These are phyloP conservation scores for Rhodamnia argentea DNA, from an alignment of 345 rosid species.

Conservation along the genomic window DNA sequence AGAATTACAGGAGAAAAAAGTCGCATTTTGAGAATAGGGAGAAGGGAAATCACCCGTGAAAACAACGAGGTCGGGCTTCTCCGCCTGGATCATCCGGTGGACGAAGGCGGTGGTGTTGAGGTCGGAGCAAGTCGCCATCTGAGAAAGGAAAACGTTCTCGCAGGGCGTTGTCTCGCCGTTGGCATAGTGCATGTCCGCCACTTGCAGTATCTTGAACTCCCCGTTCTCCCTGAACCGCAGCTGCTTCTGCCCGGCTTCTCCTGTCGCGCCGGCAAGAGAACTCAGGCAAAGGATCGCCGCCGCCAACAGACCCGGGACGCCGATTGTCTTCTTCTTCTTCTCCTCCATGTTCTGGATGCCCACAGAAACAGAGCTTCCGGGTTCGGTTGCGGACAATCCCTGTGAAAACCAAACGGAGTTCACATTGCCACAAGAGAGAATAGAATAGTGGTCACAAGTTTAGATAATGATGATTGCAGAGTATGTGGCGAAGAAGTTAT, in stretches of 20 bases:
- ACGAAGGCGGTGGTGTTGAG: slow-evolving; percentile 81
- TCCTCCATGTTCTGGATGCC: background rate
- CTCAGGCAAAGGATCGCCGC: background rate
- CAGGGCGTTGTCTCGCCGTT: slow-evolving; percentile 52
- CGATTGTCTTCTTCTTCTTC: background rate
- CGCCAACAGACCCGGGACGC: background rate
- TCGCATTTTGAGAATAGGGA: background rate
- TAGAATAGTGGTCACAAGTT: background rate
- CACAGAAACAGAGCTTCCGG: background rate
- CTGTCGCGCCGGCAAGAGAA: background rate
- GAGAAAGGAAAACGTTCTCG: slow-evolving; percentile 36
- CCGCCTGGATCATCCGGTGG: slow-evolving; percentile 59
- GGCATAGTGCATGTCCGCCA: slow-evolving; percentile 91
- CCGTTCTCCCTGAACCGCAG: slow-evolving; percentile 50
- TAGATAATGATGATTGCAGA: background rate
- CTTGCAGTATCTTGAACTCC: slow-evolving; percentile 77
- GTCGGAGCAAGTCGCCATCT: slow-evolving; percentile 54
- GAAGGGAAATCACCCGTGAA: slow-evolving; percentile 52
- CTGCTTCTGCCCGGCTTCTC: background rate
- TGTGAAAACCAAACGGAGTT: background rate
- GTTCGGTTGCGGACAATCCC: background rate
- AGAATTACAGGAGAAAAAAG: background rate
- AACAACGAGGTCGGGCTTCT: slow-evolving; percentile 74
- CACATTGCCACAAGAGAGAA: background rate
- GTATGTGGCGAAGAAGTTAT: background rate